Percentiles rank a stretch among this genome's conserved stretches.
phyloP scores from a whole-genome alignment of 352 stramenopile species.

The Poterioochromonas sp. region DNA sequence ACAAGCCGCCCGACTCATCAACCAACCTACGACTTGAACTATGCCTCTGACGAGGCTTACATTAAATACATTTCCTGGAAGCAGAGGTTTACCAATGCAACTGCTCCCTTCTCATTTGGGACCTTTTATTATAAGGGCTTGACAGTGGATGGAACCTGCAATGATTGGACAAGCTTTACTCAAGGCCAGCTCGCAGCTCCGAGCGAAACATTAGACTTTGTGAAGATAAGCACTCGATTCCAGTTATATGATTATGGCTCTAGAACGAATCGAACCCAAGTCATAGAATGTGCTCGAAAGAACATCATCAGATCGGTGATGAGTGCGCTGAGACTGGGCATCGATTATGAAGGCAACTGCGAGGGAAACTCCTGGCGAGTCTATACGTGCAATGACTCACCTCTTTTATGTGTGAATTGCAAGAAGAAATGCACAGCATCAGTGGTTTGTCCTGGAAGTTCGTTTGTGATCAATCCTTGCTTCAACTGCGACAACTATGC shows the following conservation, averaged over 20 bases:
- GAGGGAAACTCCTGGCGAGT: slow-evolving; percentile 1
- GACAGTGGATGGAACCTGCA: not conserved
- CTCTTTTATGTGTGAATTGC: slow-evolving; percentile 25
- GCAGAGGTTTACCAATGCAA: not conserved
- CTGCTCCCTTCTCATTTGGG: not conserved
- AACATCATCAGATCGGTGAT: not conserved
- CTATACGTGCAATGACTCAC: not conserved
- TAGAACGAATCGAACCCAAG: not conserved
- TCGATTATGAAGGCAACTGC: not conserved
- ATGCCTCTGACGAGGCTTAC: not conserved
- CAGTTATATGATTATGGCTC: not conserved
- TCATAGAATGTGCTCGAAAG: not conserved
- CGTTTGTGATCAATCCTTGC: slow-evolving; percentile 27
- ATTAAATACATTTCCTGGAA: not conserved
- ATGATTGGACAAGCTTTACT: not conserved
- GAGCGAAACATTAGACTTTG: not conserved
- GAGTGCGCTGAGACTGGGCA: not conserved
- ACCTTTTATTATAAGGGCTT: slow-evolving; percentile 19
- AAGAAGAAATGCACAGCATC: not conserved
- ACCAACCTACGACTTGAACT: not conserved
- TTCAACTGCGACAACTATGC: not conserved
- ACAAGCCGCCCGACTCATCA: not conserved
- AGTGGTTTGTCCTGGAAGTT: slow-evolving; percentile 2
- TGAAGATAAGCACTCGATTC: not conserved
- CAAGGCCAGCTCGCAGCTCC: not conserved